Evolutionary conservation across 163 green algal species (phyloP), one percentile per base, ranked within the genome.

Genomic region (Prototheca wickerhamii): DNA sequence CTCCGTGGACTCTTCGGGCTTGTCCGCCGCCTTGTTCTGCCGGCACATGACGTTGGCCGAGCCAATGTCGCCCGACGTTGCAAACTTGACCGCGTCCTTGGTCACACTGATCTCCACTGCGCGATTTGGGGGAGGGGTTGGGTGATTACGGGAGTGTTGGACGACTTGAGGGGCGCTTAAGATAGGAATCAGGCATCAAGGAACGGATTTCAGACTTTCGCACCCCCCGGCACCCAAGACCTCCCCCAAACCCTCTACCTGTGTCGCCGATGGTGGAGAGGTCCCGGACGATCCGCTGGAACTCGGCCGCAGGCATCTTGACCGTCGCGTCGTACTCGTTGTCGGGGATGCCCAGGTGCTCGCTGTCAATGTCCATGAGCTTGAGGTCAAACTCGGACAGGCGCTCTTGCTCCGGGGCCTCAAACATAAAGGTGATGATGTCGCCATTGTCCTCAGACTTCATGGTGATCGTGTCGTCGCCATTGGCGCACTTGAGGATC

Each of bases 311-410:
- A 7, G 90, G 87, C 85, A 97, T 93, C 65, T 81, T 85, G 20
- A 97, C 76, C 20, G 75, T 86, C 25, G 90, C 91, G 29, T 76
- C 76, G 70, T 98, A 98, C 49, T 96, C 87, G 52, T 86, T 91
- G 68, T 98, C 91, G 0, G 73, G 93, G 64, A 99, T 97, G 60
- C 89, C 91, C 61, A 99, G 75, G 75, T 98, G 90, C 81, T 99
- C 93, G 60, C 76, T 91, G 78, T 98, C 92, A 60, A 99, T 99
- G 61, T 96, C 89, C 93, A 98, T 98, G 15, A 98, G 84, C 79
- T 98, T 97, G 4, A 99, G 75, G 65, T 98, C 90, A 73, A 99
- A 98, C 73, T 99, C 93, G 34, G 83, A 88, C 37, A 96, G 88
- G 60, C 91, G 89, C 65, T 96, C 91, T 70, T 91, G 77, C 43